Evolutionary conservation across 2,329 filamentous ascomycete genomes (phyloP), one percentile per base, ranked within the genome.

Genomic region (Boeremia lycopersici): DNA sequence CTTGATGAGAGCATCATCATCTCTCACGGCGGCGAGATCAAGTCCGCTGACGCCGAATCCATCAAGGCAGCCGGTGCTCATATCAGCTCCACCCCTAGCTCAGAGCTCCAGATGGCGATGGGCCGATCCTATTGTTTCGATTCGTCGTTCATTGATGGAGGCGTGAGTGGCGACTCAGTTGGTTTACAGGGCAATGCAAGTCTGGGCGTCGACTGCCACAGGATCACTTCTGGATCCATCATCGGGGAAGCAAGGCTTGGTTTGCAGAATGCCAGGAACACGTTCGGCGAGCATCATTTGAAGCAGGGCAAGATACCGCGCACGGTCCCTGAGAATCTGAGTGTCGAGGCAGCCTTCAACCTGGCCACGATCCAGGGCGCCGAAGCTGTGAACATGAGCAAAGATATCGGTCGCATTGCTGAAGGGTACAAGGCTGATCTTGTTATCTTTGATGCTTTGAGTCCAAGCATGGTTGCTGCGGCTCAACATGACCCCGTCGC

Each of bases 131-230:
- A 79, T 2, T 74, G 74, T 31, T 71, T 78, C 53, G 70, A 70
- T 42, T 64, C 49, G 8, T 55, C 58, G 6, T 68, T 64, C 17
- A 17, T 50, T 2, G 61, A 56, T 40, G 63, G 51, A n/a, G 57
- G 57, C 3, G 30, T 50, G 0, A 51, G 34, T 6, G 53, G 48
- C 40, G 71, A 61, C 13, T 59, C 59, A 2, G 46, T 55, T 25
- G 64, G 62, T 12, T 29, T 67, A 15, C 65, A 73, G 30, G 60
- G 64, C 55, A 79, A 84, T 54, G 77, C 78, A 2, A 73, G 80
- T 12, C 74, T 85, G 0, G 82, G 83, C 2, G 74, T 85, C 10
- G 83, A 86, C 60, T 84, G 81, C 0, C 81, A 84, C 63, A 78
- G 81, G 41, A 79, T 79, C 13, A 84, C 78, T 58, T 79, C 77